Conservation (phyloP, 192 early-diverging fungal species). For the Umbelopsis sp. region DNA sequence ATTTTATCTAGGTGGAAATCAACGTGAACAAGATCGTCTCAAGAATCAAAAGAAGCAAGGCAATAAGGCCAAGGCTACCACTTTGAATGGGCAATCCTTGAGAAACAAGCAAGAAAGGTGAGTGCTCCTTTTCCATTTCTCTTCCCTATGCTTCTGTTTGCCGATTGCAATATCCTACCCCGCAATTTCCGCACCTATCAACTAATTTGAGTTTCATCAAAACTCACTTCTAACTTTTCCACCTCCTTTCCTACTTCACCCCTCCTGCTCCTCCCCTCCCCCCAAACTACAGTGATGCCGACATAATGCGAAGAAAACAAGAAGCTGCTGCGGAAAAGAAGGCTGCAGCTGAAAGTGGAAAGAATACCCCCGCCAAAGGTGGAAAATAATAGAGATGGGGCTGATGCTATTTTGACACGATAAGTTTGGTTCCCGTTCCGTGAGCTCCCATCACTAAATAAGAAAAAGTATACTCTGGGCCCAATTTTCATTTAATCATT, state of each 20-base stretch:
- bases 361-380: not conserved
- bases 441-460: too few species aligned
- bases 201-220: not conserved
- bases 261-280: not conserved
- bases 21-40: conserved; percentile 50
- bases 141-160: not conserved
- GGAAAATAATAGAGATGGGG: too few species aligned
- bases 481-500: too few species aligned
- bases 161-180: not conserved
- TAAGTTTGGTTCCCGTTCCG: too few species aligned
- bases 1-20: conserved; percentile 46
- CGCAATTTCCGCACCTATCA: not conserved
- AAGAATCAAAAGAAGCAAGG: conserved; percentile 48
- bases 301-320: conserved; percentile 55
- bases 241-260: not conserved
- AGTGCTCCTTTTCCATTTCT: not conserved
- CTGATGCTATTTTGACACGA: too few species aligned
- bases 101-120: conserved; percentile 51
- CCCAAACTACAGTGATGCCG: conserved; percentile 44
- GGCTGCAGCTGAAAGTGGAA: conserved; percentile 15
- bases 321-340: conserved; percentile 38
- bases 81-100: conserved; percentile 29
- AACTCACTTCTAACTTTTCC: conserved; percentile 4
- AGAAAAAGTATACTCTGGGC: too few species aligned
- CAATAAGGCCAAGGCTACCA: conserved; percentile 31